A percentile compares a stretch with the other conserved stretches of the same genome.
Conservation (phyloP, 2,329 filamentous ascomycete species). For the Aotearoamyces nothofagi region DNA sequence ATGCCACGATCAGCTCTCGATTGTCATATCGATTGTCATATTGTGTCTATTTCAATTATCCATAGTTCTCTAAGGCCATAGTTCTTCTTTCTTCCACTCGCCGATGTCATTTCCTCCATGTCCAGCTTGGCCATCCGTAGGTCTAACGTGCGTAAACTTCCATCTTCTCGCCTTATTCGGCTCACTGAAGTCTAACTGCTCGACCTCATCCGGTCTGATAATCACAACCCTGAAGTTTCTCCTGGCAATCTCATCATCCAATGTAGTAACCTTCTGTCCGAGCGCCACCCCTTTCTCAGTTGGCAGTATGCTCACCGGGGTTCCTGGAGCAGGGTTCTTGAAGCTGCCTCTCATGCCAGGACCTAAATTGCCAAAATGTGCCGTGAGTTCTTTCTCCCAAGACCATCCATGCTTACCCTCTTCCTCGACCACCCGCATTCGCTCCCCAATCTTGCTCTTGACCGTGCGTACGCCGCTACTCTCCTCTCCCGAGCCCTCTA, state of each 20-base stretch:
- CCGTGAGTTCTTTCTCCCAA: conserved; percentile 67
- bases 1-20: too few species aligned
- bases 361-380: conserved; percentile 78
- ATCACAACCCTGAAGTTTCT: conserved; percentile 67
- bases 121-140: conserved; percentile 9
- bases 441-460: conserved; percentile 39
- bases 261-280: conserved; percentile 44
- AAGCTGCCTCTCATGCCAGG: conserved; percentile 69
- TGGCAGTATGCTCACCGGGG: conserved; percentile 35
- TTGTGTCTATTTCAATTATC: too few species aligned
- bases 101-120: conserved; percentile 35
- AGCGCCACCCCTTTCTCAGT: conserved; percentile 25
- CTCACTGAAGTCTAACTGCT: conserved; percentile 45
- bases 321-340: conserved; percentile 55
- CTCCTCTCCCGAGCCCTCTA: conserved; percentile 33
- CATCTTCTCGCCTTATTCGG: conserved; percentile 39
- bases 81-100: conserved; percentile 30
- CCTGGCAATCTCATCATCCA: conserved; percentile 48
- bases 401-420: conserved; percentile 33
- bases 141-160: conserved; percentile 32
- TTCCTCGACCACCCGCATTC: conserved; percentile 41
- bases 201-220: conserved; percentile 60
- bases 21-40: too few species aligned
- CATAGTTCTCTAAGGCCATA: too few species aligned
- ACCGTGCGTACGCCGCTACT: conserved; percentile 38